A percentile compares a stretch with the other conserved stretches of the same genome.
These are phyloP conservation scores for Chlamydomonas sphaeroides DNA, from an alignment of 139 green algal genomes.

Conservation along the genomic window DNA sequence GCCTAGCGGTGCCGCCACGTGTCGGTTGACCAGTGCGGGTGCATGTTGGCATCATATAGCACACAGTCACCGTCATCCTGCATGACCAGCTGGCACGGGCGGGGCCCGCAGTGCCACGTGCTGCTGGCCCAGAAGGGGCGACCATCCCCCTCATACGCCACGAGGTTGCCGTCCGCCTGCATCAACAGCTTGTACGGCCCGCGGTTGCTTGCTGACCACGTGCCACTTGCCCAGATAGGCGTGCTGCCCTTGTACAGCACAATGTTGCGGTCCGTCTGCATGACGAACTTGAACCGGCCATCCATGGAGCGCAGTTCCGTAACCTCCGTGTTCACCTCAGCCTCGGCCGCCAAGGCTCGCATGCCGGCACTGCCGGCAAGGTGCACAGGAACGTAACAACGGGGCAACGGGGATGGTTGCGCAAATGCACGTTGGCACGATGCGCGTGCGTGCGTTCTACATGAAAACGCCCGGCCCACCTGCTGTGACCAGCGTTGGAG, in stretches of 20 bases:
- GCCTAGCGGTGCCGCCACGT: neutral
- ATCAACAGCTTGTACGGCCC: neutral
- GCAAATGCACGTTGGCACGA: too few relatives aligned
- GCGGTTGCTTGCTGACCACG: neutral
- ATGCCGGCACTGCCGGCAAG: too few relatives aligned
- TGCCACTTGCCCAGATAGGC: neutral
- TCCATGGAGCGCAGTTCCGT: neutral
- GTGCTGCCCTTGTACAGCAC: neutral
- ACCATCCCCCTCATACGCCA: neutral
- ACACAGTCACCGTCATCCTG: neutral
- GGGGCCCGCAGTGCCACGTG: neutral
- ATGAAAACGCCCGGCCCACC: too few relatives aligned
- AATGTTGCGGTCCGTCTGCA: slow-evolving; percentile 1
- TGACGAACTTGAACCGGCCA: neutral
- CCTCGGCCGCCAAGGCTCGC: too few relatives aligned
- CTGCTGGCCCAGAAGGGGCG: neutral
- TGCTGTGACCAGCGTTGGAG: too few relatives aligned
- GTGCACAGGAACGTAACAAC: too few relatives aligned
- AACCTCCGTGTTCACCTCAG: too few relatives aligned
- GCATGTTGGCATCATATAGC: neutral
- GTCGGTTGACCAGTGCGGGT: neutral
- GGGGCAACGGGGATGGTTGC: too few relatives aligned
- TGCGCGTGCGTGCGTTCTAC: too few relatives aligned
- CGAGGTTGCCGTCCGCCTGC: neutral
- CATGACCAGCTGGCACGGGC: neutral